Conservation (phyloP, 768 basidiomycete genomes). For the Tylopilus felleus region DNA sequence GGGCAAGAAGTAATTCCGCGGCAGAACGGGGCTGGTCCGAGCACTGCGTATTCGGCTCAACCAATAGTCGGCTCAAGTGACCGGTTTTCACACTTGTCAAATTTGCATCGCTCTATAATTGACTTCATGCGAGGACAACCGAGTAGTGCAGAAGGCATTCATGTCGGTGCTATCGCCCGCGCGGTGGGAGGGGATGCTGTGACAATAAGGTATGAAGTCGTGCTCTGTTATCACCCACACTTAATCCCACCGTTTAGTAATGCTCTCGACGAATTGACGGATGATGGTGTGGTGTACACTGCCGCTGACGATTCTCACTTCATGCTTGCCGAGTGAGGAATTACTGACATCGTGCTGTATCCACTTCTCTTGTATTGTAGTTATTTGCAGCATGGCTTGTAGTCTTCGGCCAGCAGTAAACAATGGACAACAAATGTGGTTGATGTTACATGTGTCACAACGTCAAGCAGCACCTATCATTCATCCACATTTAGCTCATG, state of each 20-base stretch:
- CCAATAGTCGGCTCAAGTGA: conserved; percentile 34
- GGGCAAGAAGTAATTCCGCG: conserved; percentile 22
- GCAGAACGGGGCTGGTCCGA: conserved; percentile 12
- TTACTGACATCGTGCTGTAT: background rate
- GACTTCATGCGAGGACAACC: conserved; percentile 54
- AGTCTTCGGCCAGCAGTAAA: background rate
- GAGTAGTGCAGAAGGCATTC: conserved; percentile 59
- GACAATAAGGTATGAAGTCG: conserved; percentile 53
- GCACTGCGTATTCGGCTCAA: conserved; percentile 43
- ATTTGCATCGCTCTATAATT: conserved; percentile 61
- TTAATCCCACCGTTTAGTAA: conserved; percentile 40
- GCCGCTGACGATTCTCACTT: conserved; percentile 84
- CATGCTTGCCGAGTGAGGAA: conserved; percentile 41
- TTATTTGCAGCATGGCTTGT: background rate
- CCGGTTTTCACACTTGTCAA: conserved; percentile 54
- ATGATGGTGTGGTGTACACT: conserved; percentile 75
- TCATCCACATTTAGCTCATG: background rate
- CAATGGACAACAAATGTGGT: background rate
- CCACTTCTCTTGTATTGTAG: background rate
- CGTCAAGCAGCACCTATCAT: no score
- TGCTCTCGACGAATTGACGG: conserved; percentile 74
- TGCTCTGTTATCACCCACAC: background rate
- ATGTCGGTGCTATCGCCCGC: conserved; percentile 70
- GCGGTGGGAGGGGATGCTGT: conserved; percentile 56
- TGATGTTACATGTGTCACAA: no score